Evolutionary conservation across 2,329 filamentous ascomycete species (phyloP).

Genomic region (Aspergillus sp.): DNA sequence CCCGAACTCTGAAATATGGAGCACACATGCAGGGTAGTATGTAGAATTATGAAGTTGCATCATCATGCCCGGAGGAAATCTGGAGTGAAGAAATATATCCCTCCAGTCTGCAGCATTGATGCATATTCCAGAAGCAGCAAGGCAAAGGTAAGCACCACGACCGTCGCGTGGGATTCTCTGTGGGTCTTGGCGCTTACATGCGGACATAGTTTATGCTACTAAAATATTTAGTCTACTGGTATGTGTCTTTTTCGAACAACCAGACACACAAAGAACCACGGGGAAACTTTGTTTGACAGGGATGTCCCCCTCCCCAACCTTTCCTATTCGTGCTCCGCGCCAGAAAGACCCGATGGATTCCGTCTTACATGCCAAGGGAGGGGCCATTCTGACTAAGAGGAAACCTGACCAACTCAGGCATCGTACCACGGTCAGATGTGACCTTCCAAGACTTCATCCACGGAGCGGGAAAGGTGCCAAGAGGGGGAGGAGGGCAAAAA

Average conservation of each 20-base stretch:
- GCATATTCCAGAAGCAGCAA: not conserved
- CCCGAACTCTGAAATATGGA: not conserved
- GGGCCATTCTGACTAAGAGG: not conserved
- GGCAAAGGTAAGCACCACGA: not conserved
- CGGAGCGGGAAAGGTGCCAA: slow-evolving; percentile 12
- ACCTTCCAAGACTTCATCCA: slow-evolving; percentile 9
- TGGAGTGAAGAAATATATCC: not conserved
- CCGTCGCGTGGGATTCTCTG: not conserved
- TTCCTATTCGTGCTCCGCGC: not conserved
- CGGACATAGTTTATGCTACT: not conserved
- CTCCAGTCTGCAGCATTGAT: not conserved
- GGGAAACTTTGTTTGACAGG: not conserved
- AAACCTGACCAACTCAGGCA: not conserved
- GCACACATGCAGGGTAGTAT: not conserved
- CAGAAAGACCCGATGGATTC: not conserved
- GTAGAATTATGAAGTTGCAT: not conserved
- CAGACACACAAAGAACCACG: not conserved
- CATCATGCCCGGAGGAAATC: not conserved
- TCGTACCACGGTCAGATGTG: not conserved
- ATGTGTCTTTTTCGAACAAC: not conserved
- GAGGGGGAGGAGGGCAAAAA: not conserved
- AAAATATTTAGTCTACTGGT: too few relatives aligned
- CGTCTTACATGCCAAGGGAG: not conserved
- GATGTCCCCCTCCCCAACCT: not conserved
- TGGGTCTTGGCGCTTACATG: not conserved